Base-by-base conservation (phyloP, 108 stramenopile species). In the Skeletonema potamos region DNA sequence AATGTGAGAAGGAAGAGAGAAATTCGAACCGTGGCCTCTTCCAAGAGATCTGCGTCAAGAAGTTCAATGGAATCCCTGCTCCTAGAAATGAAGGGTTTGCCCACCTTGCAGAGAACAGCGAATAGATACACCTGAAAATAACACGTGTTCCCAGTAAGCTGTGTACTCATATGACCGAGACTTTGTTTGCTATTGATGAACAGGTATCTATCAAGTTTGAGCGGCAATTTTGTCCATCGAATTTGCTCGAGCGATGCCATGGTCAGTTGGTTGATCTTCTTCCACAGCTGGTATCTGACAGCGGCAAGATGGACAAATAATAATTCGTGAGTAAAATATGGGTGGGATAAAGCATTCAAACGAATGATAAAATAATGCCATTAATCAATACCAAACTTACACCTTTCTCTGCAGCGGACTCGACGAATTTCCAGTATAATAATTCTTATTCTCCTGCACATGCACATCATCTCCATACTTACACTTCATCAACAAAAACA, bases 81-180 rank as follows among this genome's bases (percentile, higher is more conserved):
- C 11, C 51, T n/a, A 2, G 73, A 70, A 18, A 85, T 60, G 56
- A 64, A 48, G 13, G 72, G 71, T 62, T 64, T 82, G 57, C 84
- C 84, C 34, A 67, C 77, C 66, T 79, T 78, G 64, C 79, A 81
- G 1, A 85, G 73, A 9, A 85, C 63, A 28, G 73, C 81, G 27
- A 85, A 85, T 27, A 85, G 73, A 60, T 72, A 85, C 8, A 81
- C 82, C 67, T 85, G 84, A 44, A 85, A 85, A 34, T 85, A 85
- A 51, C 84, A 85, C 20, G 84, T 85, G 48, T 79, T 82, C 12
- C 81, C 81, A 12, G 84, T 85, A 41, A 82, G 63, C 46, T 85
- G 84, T n/a, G 63, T 74, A 27, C 76, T 78, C 84, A 85, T 85
- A 3, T 48, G 22, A 2, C 60, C 64, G 15, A 22, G 51, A 6